Base-by-base conservation (phyloP, 495 filamentous ascomycete genomes). In the Neurospora sp. region DNA sequence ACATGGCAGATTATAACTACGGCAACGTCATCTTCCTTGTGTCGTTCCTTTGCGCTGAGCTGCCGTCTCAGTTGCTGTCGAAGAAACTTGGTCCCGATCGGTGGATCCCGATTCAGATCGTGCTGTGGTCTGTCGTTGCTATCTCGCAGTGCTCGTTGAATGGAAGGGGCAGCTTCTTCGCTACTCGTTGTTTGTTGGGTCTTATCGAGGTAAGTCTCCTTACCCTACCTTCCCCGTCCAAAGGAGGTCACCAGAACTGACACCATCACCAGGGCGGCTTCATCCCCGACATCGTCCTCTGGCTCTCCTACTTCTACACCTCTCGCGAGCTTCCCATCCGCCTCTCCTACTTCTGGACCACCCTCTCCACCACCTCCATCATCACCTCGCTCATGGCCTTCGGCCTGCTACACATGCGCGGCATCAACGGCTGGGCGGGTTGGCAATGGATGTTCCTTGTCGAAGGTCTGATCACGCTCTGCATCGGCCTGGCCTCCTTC, bases 51-150 rank as follows among this genome's bases (percentile, higher is more conserved):
- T 81, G 85, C 5, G 90, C 92, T 0, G 91, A 94, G 76, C 81
- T 94, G 14, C 92, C 92, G 2, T 94, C 92, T 0, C 92, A 94
- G 75, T 81, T 94, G 3, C 80, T 94, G n/a, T 89, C 87, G 20
- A 94, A 95, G 80, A 90, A 88, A 77, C 79, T 78, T 31, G 93
- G 93, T 0, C 91, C 92, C 0, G 92, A 94, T 76, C 84, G 87
- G 39, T 95, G 93, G 92, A 94, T 96, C 75, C 92, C 93, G 0
- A 85, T 92, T 53, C 91, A 94, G 72, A 94, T 94, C 85, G 83
- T 93, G 3, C 84, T 85, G 3, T 95, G 92, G 93, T 91, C 89
- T 77, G 73, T 92, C 14, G 87, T 94, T 41, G 92, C 91, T 0
- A 82, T 85, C 37, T 88, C 86, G 69, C 92, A 95, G 78, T 87